These are phyloP conservation scores for Hypoxylon fragiforme DNA, from an alignment of 495 filamentous ascomycete genomes.

Conservation along the genomic window DNA sequence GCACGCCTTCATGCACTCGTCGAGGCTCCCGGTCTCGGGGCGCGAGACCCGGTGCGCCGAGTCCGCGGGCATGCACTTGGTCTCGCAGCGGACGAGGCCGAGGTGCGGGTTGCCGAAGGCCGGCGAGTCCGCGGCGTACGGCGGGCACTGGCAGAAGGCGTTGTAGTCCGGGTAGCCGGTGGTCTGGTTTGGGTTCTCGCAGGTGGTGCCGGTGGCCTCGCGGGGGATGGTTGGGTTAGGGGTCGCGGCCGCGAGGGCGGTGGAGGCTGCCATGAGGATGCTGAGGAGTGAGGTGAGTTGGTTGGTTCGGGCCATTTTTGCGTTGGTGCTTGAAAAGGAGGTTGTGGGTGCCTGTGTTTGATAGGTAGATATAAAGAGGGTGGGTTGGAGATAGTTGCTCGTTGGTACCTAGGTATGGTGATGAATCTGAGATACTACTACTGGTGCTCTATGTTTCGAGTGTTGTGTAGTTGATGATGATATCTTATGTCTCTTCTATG, in stretches of 20 bases:
- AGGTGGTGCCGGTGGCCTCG: slow-evolving; percentile 6
- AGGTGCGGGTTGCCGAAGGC: slow-evolving; percentile 35
- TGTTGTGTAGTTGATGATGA: too few relatives aligned
- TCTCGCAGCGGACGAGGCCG: slow-evolving; percentile 34
- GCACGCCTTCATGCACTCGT: slow-evolving; percentile 28
- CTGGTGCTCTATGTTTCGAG: too few relatives aligned
- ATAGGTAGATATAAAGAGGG: too few relatives aligned
- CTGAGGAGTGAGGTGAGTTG: slow-evolving; percentile 5
- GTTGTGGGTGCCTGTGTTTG: too few relatives aligned
- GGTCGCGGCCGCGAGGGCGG: slow-evolving; percentile 12
- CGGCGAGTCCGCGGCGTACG: slow-evolving; percentile 18
- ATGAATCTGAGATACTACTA: too few relatives aligned
- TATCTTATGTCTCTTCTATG: too few relatives aligned
- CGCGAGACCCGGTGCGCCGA: slow-evolving; percentile 15
- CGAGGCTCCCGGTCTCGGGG: slow-evolving; percentile 28
- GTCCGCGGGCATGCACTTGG: slow-evolving; percentile 24
- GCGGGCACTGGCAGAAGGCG: slow-evolving; percentile 29
- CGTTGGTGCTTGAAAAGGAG: background rate
- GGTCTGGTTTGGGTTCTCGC: slow-evolving; percentile 21
- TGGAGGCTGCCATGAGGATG: slow-evolving; percentile 2
- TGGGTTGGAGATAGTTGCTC: too few relatives aligned
- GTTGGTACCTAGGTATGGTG: too few relatives aligned
- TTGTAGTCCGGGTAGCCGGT: slow-evolving; percentile 35
- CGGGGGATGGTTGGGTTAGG: slow-evolving; percentile 3
- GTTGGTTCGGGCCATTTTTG: slow-evolving; percentile 9